Evolutionary conservation across 1,284 basidiomycete genomes (phyloP).

Genomic region (Boletellus sp.): DNA sequence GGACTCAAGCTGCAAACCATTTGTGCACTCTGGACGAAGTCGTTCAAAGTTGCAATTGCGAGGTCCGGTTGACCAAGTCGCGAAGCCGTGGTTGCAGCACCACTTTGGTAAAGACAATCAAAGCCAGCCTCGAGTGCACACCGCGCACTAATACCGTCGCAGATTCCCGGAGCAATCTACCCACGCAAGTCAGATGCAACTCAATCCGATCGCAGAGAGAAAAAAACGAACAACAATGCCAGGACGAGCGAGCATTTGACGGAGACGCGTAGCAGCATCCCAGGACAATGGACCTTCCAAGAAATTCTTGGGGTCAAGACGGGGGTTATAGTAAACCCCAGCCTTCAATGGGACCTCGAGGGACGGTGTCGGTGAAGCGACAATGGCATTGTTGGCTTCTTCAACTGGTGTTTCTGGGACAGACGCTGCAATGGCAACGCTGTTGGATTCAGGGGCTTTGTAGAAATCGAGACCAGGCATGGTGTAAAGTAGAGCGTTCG

Average conservation of each 20-base stretch:
- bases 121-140: slow-evolving; percentile 77
- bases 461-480: slow-evolving; percentile 46
- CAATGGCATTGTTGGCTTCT: not conserved
- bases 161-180: slow-evolving; percentile 73
- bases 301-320: slow-evolving; percentile 65
- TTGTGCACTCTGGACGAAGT: slow-evolving; percentile 62
- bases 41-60: slow-evolving; percentile 77
- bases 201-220: not conserved
- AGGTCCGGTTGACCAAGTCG: slow-evolving; percentile 76
- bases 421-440: not conserved
- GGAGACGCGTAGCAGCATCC: slow-evolving; percentile 66
- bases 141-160: slow-evolving; percentile 77
- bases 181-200: not conserved
- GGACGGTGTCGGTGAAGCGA: slow-evolving; percentile 9
- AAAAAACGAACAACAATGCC: slow-evolving; percentile 62
- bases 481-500: slow-evolving; percentile 11
- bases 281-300: slow-evolving; percentile 62
- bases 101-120: slow-evolving; percentile 72
- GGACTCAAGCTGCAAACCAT: slow-evolving; percentile 69
- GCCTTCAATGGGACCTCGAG: slow-evolving; percentile 15
- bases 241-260: slow-evolving; percentile 72
- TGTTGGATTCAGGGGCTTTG: slow-evolving; percentile 27
- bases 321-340: slow-evolving; percentile 34
- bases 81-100: slow-evolving; percentile 75
- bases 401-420: slow-evolving; percentile 11